phyloP scores from a whole-genome alignment of 176 grass and related monocot genomes.

The Zea luxurians region DNA sequence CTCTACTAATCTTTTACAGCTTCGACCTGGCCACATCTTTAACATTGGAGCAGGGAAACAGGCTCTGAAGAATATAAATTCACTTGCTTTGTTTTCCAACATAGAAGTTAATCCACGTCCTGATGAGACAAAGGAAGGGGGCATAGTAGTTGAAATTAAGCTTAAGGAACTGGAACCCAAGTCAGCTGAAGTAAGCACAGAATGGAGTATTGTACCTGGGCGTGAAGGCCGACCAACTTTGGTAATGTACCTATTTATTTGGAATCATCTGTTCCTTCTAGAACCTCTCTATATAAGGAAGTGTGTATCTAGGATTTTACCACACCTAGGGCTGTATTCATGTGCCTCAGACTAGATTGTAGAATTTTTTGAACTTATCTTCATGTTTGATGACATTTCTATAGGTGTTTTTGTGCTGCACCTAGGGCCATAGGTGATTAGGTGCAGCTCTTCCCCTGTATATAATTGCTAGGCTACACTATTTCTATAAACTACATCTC shows the following conservation, averaged over 20 bases:
- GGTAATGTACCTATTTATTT: conserved; percentile 48
- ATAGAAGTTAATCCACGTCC: conserved; percentile 88
- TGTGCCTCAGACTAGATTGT: not conserved
- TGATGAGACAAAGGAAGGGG: conserved; percentile 95
- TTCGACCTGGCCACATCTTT: conserved; percentile 87
- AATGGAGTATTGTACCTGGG: conserved; percentile 89
- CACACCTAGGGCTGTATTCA: not conserved
- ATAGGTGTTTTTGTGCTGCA: not conserved
- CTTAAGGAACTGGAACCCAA: conserved; percentile 94
- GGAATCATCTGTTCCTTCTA: not conserved
- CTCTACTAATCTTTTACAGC: conserved; percentile 49
- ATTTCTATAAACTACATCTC: conserved; percentile 3
- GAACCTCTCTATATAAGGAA: not conserved
- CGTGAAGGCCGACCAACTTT: conserved; percentile 78
- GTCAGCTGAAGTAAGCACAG: conserved; percentile 94
- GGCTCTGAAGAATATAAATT: conserved; percentile 92
- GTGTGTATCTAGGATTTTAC: not conserved
- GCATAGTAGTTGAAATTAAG: conserved; percentile 95
- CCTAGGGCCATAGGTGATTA: not conserved
- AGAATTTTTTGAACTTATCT: not conserved
- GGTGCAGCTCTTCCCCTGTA: not conserved
- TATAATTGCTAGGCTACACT: not conserved
- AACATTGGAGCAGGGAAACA: conserved; percentile 96
- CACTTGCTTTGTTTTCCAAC: conserved; percentile 89
- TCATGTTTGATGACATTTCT: not conserved